Conservation (phyloP, 2,329 filamentous ascomycete species). For the Epichloe sibirici region DNA sequence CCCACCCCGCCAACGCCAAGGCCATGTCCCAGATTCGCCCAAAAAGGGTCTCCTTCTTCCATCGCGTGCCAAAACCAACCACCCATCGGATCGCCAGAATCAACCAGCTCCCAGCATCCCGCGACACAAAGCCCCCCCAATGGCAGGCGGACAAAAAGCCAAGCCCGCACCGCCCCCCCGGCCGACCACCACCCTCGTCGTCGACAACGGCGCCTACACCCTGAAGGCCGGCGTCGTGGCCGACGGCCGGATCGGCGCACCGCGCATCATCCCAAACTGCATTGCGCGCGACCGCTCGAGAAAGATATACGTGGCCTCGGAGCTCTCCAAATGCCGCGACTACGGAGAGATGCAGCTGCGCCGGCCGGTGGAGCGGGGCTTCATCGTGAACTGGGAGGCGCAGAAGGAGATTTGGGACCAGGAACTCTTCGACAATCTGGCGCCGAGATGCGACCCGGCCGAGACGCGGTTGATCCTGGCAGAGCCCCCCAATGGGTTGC, state of each 20-base stretch:
- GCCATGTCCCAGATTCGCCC: too few relatives aligned
- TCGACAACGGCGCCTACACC: conserved; percentile 88
- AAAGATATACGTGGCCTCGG: conserved; percentile 66
- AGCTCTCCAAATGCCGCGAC: conserved; percentile 69
- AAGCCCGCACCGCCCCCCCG: conserved; percentile 38
- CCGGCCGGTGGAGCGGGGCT: conserved; percentile 86
- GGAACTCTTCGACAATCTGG: conserved; percentile 62
- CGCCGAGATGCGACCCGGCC: conserved; percentile 57
- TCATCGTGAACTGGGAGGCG: conserved; percentile 91
- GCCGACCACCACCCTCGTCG: conserved; percentile 60
- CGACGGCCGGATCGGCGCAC: conserved; percentile 36
- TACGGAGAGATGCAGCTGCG: conserved; percentile 83
- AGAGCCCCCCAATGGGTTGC: conserved; percentile 75
- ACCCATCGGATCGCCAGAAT: neutral
- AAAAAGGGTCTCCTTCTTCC: too few relatives aligned
- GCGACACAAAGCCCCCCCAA: conserved; percentile 11
- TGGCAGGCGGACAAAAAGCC: conserved; percentile 38
- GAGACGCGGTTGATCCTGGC: conserved; percentile 77
- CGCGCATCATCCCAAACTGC: conserved; percentile 72
- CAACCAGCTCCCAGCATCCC: neutral
- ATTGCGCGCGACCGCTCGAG: conserved; percentile 72
- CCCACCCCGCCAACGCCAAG: too few relatives aligned
- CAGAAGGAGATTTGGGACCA: conserved; percentile 94
- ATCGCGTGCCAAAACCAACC: neutral
- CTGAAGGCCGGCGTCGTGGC: conserved; percentile 78